Conservation (phyloP, 2,329 filamentous ascomycete genomes). For the Metarhizium guizhouense region DNA sequence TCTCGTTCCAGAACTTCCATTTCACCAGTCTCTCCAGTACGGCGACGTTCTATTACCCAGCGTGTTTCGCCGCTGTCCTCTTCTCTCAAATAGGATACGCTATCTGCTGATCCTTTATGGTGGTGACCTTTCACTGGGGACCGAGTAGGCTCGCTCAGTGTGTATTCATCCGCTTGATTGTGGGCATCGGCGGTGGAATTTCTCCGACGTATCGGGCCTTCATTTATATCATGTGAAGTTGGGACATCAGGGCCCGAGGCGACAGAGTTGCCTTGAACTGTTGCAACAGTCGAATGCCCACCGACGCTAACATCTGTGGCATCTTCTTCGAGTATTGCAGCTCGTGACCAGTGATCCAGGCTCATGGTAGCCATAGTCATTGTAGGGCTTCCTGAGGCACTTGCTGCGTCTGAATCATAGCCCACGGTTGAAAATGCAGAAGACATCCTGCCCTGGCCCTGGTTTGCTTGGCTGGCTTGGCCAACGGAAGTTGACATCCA, state of each 20-base stretch:
- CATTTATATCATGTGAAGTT: not conserved
- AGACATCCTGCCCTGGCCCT: constrained; percentile 34
- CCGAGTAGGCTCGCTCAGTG: constrained; percentile 9
- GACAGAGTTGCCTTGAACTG: no score
- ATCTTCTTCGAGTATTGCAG: not conserved
- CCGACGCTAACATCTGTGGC: not conserved
- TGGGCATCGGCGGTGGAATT: constrained; percentile 1
- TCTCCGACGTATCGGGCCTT: not conserved
- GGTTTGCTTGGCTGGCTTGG: not conserved
- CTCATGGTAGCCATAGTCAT: constrained; percentile 32
- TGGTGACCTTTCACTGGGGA: constrained; percentile 31
- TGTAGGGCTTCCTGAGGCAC: constrained; percentile 41
- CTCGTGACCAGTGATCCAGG: not conserved
- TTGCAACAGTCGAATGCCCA: not conserved
- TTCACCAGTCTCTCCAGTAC: constrained; percentile 57
- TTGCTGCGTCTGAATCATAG: constrained; percentile 37
- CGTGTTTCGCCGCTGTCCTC: constrained; percentile 48
- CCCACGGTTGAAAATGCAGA: constrained; percentile 41
- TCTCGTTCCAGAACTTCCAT: constrained; percentile 57
- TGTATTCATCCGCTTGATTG: constrained; percentile 1
- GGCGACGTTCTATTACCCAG: constrained; percentile 62
- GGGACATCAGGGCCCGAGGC: not conserved
- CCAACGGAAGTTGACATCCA: constrained; percentile 7
- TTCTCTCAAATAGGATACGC: constrained; percentile 61
- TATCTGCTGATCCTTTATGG: constrained; percentile 52